Conservation (phyloP, 495 filamentous ascomycete genomes). For the Gamarada debralockiae region DNA sequence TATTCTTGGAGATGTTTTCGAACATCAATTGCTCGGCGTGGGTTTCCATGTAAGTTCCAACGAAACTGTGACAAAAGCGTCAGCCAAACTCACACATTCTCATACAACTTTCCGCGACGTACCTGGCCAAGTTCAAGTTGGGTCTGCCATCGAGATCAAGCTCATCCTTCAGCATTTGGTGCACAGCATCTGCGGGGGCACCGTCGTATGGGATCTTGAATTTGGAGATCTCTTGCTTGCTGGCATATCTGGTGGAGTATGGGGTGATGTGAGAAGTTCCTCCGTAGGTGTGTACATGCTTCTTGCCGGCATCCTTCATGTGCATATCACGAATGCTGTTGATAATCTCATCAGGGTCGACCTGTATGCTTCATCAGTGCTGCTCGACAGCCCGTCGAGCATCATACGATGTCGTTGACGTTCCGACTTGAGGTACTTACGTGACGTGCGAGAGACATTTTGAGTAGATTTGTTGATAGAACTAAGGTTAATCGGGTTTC, state of each 20-base stretch:
- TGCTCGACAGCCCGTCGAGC: neutral
- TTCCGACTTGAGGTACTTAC: constrained; percentile 22
- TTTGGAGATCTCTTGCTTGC: constrained; percentile 60
- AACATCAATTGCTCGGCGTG: constrained; percentile 61
- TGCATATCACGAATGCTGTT: constrained; percentile 43
- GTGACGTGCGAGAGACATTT: constrained; percentile 38
- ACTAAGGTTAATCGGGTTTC: neutral
- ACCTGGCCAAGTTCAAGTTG: constrained; percentile 65
- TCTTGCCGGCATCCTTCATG: constrained; percentile 35
- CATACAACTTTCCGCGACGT: neutral
- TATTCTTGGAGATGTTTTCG: constrained; percentile 67
- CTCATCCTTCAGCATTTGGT: constrained; percentile 70
- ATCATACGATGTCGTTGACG: neutral
- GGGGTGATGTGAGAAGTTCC: constrained; percentile 53
- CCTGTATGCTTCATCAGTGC: constrained; percentile 29
- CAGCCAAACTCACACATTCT: no score
- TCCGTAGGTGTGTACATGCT: constrained; percentile 35
- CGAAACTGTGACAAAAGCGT: constrained; percentile 57
- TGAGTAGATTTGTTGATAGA: constrained; percentile 10
- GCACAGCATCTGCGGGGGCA: constrained; percentile 57
- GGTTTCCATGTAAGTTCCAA: constrained; percentile 68
- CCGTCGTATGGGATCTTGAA: constrained; percentile 61
- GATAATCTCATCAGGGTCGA: constrained; percentile 62
- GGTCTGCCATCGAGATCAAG: constrained; percentile 70
- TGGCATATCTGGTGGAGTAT: constrained; percentile 61